Percentiles rank a stretch among this genome's conserved stretches.
These are phyloP conservation scores for Schwanniomyces pseudopolymorphus DNA, from an alignment of 805 yeast genomes.

Conservation along the genomic window DNA sequence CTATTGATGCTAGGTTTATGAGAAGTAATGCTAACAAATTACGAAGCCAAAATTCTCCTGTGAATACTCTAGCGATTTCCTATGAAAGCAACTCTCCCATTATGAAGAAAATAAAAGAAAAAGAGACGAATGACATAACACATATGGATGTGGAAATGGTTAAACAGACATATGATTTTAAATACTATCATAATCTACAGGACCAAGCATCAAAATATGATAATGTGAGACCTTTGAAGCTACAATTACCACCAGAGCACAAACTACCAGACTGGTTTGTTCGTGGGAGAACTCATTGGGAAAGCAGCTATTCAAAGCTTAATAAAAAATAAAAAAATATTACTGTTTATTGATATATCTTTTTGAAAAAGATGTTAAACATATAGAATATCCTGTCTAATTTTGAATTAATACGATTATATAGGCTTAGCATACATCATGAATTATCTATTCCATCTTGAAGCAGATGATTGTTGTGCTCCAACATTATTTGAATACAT, in stretches of 20 bases:
- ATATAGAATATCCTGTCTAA: neutral
- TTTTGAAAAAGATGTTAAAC: neutral
- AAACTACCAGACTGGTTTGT: conserved; percentile 77
- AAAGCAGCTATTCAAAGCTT: conserved; percentile 31
- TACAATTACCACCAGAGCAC: conserved; percentile 60
- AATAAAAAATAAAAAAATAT: conserved; percentile 2
- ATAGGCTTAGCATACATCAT: neutral
- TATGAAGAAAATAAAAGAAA: neutral
- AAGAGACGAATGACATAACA: conserved; percentile 2
- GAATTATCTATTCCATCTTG: neutral
- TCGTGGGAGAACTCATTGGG: conserved; percentile 66
- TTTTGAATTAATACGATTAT: neutral
- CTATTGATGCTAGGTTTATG: conserved; percentile 31
- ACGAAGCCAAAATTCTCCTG: conserved; percentile 9
- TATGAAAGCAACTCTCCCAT: conserved; percentile 3
- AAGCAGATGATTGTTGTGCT: neutral
- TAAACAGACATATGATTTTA: conserved; percentile 26
- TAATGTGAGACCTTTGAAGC: conserved; percentile 38
- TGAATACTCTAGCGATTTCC: neutral
- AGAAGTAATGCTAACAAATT: conserved; percentile 18
- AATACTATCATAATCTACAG: conserved; percentile 43
- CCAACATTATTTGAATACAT: neutral
- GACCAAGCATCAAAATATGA: conserved; percentile 30
- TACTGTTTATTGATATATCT: neutral
- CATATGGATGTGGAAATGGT: conserved; percentile 11